These are phyloP conservation scores for Lactarius sp. DNA, from an alignment of 768 basidiomycete genomes.

Conservation along the genomic window DNA sequence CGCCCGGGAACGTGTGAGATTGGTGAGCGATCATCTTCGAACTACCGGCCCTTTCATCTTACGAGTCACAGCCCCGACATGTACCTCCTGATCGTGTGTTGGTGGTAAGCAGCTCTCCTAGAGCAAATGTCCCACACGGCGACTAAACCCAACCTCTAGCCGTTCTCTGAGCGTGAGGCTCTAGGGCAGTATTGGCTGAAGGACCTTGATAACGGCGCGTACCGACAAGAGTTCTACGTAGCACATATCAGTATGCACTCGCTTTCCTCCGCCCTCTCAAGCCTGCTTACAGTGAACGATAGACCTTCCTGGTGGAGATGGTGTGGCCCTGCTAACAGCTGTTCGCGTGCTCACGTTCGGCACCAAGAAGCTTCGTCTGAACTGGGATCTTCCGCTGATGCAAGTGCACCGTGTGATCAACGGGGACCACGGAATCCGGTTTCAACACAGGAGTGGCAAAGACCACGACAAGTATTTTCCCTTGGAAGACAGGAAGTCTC, in stretches of 20 bases:
- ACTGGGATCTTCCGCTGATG: conserved; percentile 88
- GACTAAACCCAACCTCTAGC: conserved; percentile 40
- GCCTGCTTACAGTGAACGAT: conserved; percentile 14
- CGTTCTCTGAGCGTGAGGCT: conserved; percentile 86
- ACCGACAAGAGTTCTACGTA: conserved; percentile 78
- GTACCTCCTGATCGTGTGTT: conserved; percentile 85
- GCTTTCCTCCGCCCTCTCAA: background rate
- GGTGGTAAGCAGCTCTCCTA: conserved; percentile 46
- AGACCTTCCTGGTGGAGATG: conserved; percentile 79
- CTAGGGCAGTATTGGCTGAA: conserved; percentile 96
- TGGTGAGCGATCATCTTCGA: conserved; percentile 42
- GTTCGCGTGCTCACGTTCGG: conserved; percentile 77
- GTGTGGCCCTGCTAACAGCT: conserved; percentile 73
- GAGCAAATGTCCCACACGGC: background rate
- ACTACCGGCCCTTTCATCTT: conserved; percentile 8
- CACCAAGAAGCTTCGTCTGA: conserved; percentile 76
- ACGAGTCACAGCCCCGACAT: conserved; percentile 62
- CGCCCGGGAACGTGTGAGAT: conserved; percentile 78
- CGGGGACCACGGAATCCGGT: conserved; percentile 87
- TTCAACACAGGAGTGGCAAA: conserved; percentile 72
- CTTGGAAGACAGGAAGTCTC: conserved; percentile 69
- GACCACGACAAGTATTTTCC: conserved; percentile 72
- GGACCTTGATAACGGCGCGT: conserved; percentile 86
- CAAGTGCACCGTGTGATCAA: conserved; percentile 84
- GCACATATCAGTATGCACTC: conserved; percentile 77